Conservation (phyloP, 345 rosid genomes). For the Melaleuca quinquenervia region DNA sequence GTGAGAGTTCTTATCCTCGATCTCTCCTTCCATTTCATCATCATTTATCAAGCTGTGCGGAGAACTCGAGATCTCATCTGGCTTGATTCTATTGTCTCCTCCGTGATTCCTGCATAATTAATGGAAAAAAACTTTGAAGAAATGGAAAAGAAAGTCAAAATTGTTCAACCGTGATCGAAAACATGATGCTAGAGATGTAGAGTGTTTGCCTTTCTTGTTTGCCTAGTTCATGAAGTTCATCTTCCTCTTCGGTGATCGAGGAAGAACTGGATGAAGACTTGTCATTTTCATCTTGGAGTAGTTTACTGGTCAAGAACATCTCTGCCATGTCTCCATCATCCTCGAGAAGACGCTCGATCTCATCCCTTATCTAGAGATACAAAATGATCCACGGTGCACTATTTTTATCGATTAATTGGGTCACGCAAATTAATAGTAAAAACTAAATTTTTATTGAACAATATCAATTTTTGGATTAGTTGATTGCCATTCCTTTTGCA, state of each 20-base stretch:
- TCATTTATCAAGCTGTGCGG: neutral
- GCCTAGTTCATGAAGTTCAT: neutral
- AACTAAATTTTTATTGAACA: neutral
- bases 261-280: neutral
- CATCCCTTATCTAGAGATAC: constrained; percentile 23
- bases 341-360: constrained; percentile 34
- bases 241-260: neutral
- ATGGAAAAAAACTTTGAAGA: neutral
- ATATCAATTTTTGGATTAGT: neutral
- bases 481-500: neutral
- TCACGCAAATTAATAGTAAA: no score
- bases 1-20: neutral
- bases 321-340: constrained; percentile 38
- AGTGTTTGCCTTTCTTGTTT: neutral
- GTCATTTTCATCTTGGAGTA: neutral
- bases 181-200: neutral
- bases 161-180: fast-evolving
- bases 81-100: neutral
- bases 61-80: neutral
- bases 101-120: neutral
- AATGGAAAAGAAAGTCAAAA: neutral
- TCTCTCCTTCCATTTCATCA: neutral
- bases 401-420: neutral
- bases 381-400: neutral
- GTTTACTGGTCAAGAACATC: constrained; percentile 29